These are phyloP conservation scores for Akanthomyces dipterigenus DNA, from an alignment of 2,329 filamentous ascomycete genomes.

Conservation along the genomic window DNA sequence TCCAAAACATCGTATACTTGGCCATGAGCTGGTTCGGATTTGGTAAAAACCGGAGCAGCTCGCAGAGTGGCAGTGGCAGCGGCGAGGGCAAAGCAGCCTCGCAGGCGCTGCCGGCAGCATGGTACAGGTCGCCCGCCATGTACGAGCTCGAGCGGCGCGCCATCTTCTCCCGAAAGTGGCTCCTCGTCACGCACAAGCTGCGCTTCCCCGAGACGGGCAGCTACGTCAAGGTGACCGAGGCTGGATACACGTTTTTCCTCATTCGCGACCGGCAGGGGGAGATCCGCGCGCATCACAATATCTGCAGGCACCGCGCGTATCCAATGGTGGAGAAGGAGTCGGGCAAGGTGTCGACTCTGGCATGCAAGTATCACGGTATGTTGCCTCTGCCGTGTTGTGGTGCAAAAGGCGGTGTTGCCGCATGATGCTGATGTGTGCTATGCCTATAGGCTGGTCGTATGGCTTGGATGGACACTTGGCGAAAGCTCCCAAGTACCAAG, in stretches of 20 bases:
- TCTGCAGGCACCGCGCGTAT: conserved; percentile 18
- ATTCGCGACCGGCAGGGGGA: conserved; percentile 17
- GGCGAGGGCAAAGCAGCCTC: conserved; percentile 10
- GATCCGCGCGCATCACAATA: conserved; percentile 18
- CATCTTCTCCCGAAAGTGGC: conserved; percentile 52
- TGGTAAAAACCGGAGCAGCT: neutral
- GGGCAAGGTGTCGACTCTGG: conserved; percentile 14
- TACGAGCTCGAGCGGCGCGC: conserved; percentile 50
- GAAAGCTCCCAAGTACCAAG: conserved; percentile 37
- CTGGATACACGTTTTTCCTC: conserved; percentile 18
- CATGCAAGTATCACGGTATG: conserved; percentile 15
- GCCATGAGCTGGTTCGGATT: conserved; percentile 12
- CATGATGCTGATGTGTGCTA: neutral
- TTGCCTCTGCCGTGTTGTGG: neutral
- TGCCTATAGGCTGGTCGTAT: conserved; percentile 39
- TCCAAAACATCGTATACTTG: neutral
- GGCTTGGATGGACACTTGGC: conserved; percentile 35
- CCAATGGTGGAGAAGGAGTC: conserved; percentile 16
- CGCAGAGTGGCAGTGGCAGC: neutral
- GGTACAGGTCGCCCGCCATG: conserved; percentile 40
- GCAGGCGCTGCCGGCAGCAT: conserved; percentile 19
- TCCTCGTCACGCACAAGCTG: conserved; percentile 39
- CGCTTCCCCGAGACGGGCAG: conserved; percentile 17
- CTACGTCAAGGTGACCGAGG: conserved; percentile 16
- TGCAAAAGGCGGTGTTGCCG: too few relatives aligned